Conservation (phyloP, 495 filamentous ascomycete genomes). For the Tricharina praecox region DNA sequence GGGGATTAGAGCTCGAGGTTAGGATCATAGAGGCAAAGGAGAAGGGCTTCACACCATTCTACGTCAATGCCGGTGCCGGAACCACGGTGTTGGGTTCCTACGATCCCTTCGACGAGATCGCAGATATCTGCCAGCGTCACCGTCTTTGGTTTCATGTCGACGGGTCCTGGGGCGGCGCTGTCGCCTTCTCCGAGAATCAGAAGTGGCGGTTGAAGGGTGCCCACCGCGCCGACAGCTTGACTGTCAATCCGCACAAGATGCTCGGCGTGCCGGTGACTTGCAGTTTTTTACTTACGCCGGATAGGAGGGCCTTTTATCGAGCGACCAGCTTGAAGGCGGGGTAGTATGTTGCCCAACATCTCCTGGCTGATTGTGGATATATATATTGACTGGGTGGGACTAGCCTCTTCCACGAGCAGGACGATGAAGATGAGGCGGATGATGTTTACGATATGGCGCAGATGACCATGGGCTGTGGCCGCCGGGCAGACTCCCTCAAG, state of each 20-base stretch:
- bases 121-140: slow-evolving; percentile 50
- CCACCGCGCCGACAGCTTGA: slow-evolving; percentile 59
- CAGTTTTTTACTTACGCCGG: slow-evolving; percentile 65
- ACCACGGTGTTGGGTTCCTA: slow-evolving; percentile 86
- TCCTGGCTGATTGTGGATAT: no score
- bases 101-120: slow-evolving; percentile 60
- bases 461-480: slow-evolving; percentile 80
- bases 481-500: slow-evolving; percentile 71
- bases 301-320: slow-evolving; percentile 55
- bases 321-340: slow-evolving; percentile 76
- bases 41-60: slow-evolving; percentile 66
- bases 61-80: slow-evolving; percentile 87
- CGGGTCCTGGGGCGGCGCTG: slow-evolving; percentile 75
- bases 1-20: slow-evolving; percentile 37
- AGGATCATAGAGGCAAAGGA: slow-evolving; percentile 40
- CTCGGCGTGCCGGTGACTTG: slow-evolving; percentile 79
- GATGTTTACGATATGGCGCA: slow-evolving; percentile 87
- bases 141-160: slow-evolving; percentile 84
- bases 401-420: slow-evolving; percentile 49
- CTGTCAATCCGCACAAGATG: slow-evolving; percentile 95
- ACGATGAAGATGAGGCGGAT: slow-evolving; percentile 25
- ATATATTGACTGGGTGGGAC: no score
- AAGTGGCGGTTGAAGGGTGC: slow-evolving; percentile 48
- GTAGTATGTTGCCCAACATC: no score
- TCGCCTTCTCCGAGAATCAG: slow-evolving; percentile 53